phyloP scores from a whole-genome alignment of 257 asterid genomes.

The Solanum commersonii region DNA sequence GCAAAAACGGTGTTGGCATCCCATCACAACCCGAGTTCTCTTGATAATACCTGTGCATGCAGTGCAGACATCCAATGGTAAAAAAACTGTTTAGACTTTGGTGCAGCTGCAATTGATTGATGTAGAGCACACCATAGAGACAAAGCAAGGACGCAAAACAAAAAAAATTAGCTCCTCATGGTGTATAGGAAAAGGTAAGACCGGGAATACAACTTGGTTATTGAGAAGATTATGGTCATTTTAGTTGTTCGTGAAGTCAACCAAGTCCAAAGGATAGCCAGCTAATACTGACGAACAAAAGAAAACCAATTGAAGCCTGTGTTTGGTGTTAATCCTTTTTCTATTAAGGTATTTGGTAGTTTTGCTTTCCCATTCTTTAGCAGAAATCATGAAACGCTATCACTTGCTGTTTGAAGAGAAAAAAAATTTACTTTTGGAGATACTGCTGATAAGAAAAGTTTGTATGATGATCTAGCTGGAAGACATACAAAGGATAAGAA shows the following conservation, averaged over 20 bases:
- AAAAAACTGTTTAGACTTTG: neutral
- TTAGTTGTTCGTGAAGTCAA: neutral
- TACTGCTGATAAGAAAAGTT: neutral
- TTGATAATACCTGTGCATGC: slow-evolving; percentile 30
- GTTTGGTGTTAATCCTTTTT: neutral
- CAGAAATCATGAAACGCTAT: neutral
- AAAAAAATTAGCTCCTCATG: neutral
- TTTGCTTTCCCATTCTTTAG: neutral
- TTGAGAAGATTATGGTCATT: neutral
- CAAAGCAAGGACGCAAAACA: neutral
- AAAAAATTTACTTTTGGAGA: neutral
- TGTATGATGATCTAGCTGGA: neutral
- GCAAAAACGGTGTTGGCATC: slow-evolving; percentile 55
- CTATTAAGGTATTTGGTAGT: neutral
- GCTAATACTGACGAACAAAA: neutral
- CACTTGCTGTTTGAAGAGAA: neutral
- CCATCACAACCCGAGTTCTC: slow-evolving; percentile 49
- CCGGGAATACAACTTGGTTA: neutral
- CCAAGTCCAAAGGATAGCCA: neutral
- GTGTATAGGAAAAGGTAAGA: neutral
- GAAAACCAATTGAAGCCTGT: neutral
- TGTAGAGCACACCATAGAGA: neutral
- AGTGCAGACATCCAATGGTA: neutral
- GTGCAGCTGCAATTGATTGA: neutral
- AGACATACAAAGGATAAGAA: neutral